Conservation (phyloP, 306 rosid genomes). For the Glycine latifolia region DNA sequence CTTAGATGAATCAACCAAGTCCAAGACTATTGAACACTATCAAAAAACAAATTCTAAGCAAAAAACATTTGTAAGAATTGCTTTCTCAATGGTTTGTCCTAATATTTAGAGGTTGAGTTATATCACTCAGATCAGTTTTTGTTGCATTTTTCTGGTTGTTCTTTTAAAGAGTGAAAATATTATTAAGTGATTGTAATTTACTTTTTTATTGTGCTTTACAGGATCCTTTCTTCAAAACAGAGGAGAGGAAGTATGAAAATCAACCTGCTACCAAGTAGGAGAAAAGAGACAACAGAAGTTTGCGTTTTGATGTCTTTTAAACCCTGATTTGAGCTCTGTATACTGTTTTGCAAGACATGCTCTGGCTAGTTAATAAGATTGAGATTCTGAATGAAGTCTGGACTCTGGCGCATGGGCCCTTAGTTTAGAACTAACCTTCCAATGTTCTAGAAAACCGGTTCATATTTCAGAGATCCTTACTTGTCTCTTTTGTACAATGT, state of each 20-base stretch:
- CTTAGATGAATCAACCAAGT: background rate
- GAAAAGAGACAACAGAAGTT: slow-evolving; percentile 40
- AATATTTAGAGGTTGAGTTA: slow-evolving; percentile 20
- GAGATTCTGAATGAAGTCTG: slow-evolving; percentile 38
- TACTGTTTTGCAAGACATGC: slow-evolving; percentile 42
- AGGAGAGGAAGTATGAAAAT: slow-evolving; percentile 50
- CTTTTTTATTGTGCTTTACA: slow-evolving; percentile 45
- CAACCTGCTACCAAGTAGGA: slow-evolving; percentile 55
- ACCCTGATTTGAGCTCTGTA: slow-evolving; percentile 38
- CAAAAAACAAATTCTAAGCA: slow-evolving; percentile 1
- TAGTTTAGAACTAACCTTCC: slow-evolving; percentile 23
- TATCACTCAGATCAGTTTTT: background rate
- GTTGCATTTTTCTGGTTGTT: background rate
- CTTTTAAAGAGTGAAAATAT: background rate
- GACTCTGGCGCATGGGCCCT: slow-evolving; percentile 18
- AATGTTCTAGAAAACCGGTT: slow-evolving; percentile 31
- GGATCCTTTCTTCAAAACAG: slow-evolving; percentile 70
- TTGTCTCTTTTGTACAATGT: slow-evolving; percentile 41
- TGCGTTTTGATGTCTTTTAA: slow-evolving; percentile 34
- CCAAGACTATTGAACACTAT: background rate
- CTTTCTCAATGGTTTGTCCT: slow-evolving; percentile 7
- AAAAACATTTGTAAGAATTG: background rate
- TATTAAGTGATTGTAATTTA: slow-evolving; percentile 26
- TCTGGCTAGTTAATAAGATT: slow-evolving; percentile 49
- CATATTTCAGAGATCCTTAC: slow-evolving; percentile 34